Evolutionary conservation across 1,284 basidiomycete genomes (phyloP), one percentile per base, ranked within the genome.

Genomic region (Pulveroboletus sp.): DNA sequence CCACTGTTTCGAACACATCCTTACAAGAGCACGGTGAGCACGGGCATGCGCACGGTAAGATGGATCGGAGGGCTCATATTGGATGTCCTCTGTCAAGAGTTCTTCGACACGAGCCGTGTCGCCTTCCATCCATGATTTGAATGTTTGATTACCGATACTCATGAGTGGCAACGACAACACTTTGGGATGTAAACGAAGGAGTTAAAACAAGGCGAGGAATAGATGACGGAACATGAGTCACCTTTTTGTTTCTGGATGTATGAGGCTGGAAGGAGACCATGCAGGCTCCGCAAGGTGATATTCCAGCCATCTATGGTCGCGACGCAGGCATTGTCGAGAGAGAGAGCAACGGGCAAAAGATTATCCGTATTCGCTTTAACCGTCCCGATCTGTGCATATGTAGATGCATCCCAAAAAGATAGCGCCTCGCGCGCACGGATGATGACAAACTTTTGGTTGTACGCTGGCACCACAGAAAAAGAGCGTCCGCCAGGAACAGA

Each of bases 271-370:
- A 59, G 13, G 2, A 56, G 33, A 3, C 24, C 8, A 11, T 8
- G 33, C 4, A 58, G 43, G 16, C n/a, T 19, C 2, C 37, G 52
- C 0, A 59, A 10, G 15, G 21, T 50, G 16, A 50, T 29, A 4
- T 13, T 56, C n/a, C n/a, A n/a, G 9, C 57, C 57, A 2, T 60
- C 57, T 4, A 47, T 39, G 0, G 42, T 56, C 2, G 19, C 52
- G 26, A 58, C 37, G 9, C 13, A 33, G 10, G 45, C 21, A 2
- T 35, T 52, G 3, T 39, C 7, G 2, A 48, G 36, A 5, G 48
- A 50, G 35, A 60, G 44, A 0, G 29, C 35, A 12, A 58, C 21
- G 3, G n/a, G 21, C 35, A 13, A 32, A 39, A 60, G 4, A 7
- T 2, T 0, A 37, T 33, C 42, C 6, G 19, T 0, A 4, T 33